Evolutionary conservation across 495 filamentous ascomycete genomes (phyloP).

Genomic region (Penicilliopsis zonata): DNA sequence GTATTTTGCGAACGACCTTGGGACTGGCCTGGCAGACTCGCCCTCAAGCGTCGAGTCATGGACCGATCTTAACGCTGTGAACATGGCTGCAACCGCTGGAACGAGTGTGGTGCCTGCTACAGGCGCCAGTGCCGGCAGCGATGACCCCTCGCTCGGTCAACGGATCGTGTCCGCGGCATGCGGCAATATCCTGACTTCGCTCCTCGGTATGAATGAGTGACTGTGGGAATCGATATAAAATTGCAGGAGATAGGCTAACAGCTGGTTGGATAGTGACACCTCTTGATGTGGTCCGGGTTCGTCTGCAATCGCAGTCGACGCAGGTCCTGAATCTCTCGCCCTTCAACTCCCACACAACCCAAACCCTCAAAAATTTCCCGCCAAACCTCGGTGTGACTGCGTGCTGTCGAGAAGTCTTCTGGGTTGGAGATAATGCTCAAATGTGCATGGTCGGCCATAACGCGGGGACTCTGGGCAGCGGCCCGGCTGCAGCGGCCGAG

Average conservation of each 20-base stretch:
- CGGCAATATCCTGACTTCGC: conserved; percentile 78
- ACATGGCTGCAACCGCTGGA: conserved; percentile 24
- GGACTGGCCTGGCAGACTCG: not conserved
- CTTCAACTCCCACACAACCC: conserved; percentile 35
- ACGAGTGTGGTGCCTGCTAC: conserved; percentile 11
- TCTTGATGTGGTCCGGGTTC: conserved; percentile 91
- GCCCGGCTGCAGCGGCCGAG: conserved; percentile 32
- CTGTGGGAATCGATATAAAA: not conserved
- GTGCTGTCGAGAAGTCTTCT: conserved; percentile 96
- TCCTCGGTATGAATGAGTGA: conserved; percentile 56
- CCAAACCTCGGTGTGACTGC: conserved; percentile 82
- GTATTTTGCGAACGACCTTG: conserved; percentile 10
- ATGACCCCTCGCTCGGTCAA: conserved; percentile 64
- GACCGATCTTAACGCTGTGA: conserved; percentile 20
- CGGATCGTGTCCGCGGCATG: conserved; percentile 91
- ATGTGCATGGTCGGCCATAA: conserved; percentile 57
- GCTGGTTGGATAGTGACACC: conserved; percentile 59
- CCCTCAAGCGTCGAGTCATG: conserved; percentile 20
- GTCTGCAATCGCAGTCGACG: conserved; percentile 72
- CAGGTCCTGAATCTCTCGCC: conserved; percentile 23
- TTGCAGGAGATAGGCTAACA: conserved; percentile 2
- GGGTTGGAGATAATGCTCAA: conserved; percentile 74
- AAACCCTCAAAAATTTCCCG: conserved; percentile 51
- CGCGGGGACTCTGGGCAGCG: conserved; percentile 20
- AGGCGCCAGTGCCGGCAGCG: conserved; percentile 6